Percentiles rank a stretch among this genome's conserved stretches.
phyloP scores from a whole-genome alignment of 2,329 filamentous ascomycete genomes.

The Zymoseptoria brevis region DNA sequence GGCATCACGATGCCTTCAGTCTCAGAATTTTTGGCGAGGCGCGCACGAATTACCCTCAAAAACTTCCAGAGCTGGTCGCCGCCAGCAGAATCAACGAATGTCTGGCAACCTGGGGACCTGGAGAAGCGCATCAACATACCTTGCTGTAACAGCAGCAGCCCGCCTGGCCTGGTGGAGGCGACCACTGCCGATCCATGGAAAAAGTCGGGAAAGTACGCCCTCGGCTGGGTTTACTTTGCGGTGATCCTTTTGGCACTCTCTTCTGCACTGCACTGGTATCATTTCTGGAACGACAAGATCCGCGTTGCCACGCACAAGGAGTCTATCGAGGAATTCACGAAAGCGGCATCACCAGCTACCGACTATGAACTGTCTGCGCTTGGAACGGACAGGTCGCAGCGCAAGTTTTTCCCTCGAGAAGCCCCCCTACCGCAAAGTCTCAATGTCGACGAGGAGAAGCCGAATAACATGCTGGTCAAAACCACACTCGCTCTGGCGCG shows the following conservation, averaged over 20 bases:
- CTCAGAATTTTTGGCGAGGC: conserved; percentile 21
- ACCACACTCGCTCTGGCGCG: conserved; percentile 73
- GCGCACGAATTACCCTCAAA: conserved; percentile 22
- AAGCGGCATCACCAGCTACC: conserved; percentile 45
- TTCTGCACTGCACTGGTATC: conserved; percentile 66
- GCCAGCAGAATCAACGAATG: conserved; percentile 4
- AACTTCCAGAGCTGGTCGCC: conserved; percentile 4
- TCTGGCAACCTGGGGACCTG: conserved; percentile 10
- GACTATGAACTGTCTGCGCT: conserved; percentile 56
- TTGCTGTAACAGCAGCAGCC: conserved; percentile 47
- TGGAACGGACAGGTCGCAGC: conserved; percentile 53
- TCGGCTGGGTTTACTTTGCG: conserved; percentile 84
- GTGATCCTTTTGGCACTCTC: conserved; percentile 62
- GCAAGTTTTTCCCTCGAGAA: conserved; percentile 68
- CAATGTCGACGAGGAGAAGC: conserved; percentile 57
- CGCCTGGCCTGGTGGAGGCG: conserved; percentile 48
- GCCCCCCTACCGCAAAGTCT: conserved; percentile 52
- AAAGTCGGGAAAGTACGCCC: conserved; percentile 73
- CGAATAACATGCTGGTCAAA: conserved; percentile 53
- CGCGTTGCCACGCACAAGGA: conserved; percentile 83
- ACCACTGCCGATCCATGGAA: conserved; percentile 66
- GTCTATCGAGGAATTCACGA: conserved; percentile 61
- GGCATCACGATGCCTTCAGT: conserved; percentile 22
- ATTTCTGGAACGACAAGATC: conserved; percentile 90
- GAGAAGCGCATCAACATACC: conserved; percentile 48